Evolutionary conservation across 164 flowering plant genomes (phyloP).

Genomic region (Echeveria elegans): DNA sequence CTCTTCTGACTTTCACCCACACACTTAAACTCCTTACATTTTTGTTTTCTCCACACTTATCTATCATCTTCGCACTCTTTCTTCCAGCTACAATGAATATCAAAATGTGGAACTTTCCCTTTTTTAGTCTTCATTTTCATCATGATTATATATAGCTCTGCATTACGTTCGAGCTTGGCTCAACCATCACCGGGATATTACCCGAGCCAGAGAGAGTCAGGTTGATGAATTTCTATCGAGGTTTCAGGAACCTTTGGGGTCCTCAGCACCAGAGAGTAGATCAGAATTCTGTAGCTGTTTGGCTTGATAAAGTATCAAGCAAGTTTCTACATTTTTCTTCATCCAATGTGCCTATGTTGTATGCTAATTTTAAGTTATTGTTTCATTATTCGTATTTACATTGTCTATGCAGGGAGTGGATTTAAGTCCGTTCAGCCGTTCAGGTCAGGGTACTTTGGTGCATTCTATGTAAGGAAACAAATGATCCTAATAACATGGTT

Average conservation of each 20-base stretch:
- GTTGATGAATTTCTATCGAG: conserved; percentile 54
- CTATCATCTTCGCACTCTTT: not conserved
- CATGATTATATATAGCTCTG: not conserved
- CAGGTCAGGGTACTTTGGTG: conserved; percentile 70
- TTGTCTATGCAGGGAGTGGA: conserved; percentile 49
- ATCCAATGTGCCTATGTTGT: not conserved
- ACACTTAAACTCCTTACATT: not conserved
- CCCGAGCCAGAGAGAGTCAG: conserved; percentile 61
- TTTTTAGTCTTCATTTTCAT: not conserved
- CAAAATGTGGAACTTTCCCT: not conserved
- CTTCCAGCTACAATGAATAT: not conserved
- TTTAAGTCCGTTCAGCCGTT: conserved; percentile 63
- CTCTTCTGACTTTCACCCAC: not conserved
- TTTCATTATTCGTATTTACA: not conserved
- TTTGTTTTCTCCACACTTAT: not conserved
- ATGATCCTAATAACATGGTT: not conserved
- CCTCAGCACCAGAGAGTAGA: conserved; percentile 59
- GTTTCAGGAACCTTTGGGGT: conserved; percentile 78
- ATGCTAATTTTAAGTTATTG: not conserved
- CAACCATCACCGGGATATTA: conserved; percentile 82
- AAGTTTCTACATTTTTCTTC: not conserved
- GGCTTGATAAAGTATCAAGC: conserved; percentile 74
- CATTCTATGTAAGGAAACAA: conserved; percentile 48
- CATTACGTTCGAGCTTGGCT: not conserved
- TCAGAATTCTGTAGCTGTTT: conserved; percentile 57